Evolutionary conservation across 1,284 basidiomycete genomes (phyloP).

Genomic region (Somion occarium): DNA sequence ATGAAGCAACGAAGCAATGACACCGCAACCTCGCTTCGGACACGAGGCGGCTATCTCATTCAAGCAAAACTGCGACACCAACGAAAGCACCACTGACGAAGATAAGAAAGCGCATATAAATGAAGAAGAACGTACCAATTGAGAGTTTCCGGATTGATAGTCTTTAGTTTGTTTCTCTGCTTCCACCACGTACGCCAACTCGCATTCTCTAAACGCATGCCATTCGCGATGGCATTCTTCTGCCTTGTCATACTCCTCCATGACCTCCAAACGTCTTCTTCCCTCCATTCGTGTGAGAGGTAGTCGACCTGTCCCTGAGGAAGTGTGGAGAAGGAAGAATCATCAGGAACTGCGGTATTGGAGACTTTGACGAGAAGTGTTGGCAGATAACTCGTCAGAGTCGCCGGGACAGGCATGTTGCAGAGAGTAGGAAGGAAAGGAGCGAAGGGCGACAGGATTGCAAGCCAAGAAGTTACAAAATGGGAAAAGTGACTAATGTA

Average conservation of each 20-base stretch:
- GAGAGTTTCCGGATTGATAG: conserved; percentile 93
- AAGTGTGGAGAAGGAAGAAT: conserved; percentile 59
- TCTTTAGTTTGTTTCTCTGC: conserved; percentile 95
- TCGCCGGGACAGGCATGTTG: conserved; percentile 24
- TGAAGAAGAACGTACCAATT: conserved; percentile 77
- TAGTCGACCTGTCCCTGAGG: conserved; percentile 78
- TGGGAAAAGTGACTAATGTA: no score
- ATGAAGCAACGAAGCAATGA: no score
- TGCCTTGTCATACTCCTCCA: conserved; percentile 99
- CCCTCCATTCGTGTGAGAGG: conserved; percentile 92
- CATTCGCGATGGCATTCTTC: conserved; percentile 98
- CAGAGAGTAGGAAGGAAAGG: conserved; percentile 4
- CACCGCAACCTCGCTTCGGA: no score
- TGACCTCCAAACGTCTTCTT: conserved; percentile 97
- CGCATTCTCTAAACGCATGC: conserved; percentile 93
- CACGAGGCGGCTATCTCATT: no score
- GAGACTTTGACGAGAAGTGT: conserved; percentile 62
- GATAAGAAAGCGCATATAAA: no score
- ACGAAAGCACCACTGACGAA: no score
- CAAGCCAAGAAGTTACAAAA: not conserved
- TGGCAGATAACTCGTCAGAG: conserved; percentile 54
- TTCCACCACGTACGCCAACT: conserved; percentile 99
- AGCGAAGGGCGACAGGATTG: conserved; percentile 3
- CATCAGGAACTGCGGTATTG: conserved; percentile 56
- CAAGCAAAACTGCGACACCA: no score